phyloP scores from a whole-genome alignment of 2,329 filamentous ascomycete genomes.

The Cercospora beticola region DNA sequence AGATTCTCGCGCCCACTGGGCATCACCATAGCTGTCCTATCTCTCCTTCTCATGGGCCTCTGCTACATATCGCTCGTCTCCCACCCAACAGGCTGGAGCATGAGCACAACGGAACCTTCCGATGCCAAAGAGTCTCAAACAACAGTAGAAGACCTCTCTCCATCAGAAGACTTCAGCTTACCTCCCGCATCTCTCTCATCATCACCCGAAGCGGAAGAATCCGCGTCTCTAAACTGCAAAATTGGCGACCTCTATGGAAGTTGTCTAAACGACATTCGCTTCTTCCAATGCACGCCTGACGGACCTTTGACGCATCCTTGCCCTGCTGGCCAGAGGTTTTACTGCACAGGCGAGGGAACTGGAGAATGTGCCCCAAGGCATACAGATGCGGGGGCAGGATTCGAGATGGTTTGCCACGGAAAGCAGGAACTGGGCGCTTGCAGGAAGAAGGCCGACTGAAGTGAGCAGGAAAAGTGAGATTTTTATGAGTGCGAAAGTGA shows the following conservation, averaged over 20 bases:
- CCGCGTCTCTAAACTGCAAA: conserved; percentile 1
- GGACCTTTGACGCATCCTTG: conserved; percentile 16
- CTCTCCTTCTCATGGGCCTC: conserved; percentile 4
- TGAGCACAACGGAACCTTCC: neutral
- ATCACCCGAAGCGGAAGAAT: neutral
- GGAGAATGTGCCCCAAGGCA: conserved; percentile 10
- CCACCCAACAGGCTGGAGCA: conserved; percentile 2
- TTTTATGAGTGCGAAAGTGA: neutral
- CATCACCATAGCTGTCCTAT: conserved; percentile 2
- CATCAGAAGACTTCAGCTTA: neutral
- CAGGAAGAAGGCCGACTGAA: conserved; percentile 1
- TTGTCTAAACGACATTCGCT: conserved; percentile 13
- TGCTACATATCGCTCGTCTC: conserved; percentile 16
- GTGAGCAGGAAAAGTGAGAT: neutral
- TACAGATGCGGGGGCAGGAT: neutral
- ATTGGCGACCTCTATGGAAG: conserved; percentile 17
- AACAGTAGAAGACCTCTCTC: neutral
- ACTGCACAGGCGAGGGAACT: conserved; percentile 12
- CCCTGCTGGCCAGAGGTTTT: conserved; percentile 17
- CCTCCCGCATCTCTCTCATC: neutral
- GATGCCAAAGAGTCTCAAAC: neutral
- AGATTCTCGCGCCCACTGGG: neutral
- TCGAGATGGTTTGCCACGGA: conserved; percentile 13
- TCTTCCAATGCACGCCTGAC: conserved; percentile 18
- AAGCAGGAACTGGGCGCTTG: conserved; percentile 13